Conservation (phyloP, 176 grass and related monocot species). For the Cymbopogon citratus region DNA sequence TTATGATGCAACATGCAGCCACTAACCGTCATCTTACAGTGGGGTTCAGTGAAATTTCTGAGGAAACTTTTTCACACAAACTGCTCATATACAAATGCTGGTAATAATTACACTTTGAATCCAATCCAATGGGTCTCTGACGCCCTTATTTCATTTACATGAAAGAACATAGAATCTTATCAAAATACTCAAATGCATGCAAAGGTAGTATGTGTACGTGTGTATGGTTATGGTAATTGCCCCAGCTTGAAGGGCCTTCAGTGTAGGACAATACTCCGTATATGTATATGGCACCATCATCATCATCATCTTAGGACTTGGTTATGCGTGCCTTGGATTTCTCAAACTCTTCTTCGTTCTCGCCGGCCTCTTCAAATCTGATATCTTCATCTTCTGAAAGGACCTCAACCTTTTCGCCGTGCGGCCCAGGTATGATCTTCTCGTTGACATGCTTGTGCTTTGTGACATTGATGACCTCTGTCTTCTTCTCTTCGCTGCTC, state of each 20-base stretch:
- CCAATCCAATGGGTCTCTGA: constrained; percentile 20
- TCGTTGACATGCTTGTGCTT: constrained; percentile 36
- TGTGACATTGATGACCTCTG: constrained; percentile 38
- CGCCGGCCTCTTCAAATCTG: constrained; percentile 20
- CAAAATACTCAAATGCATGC: constrained; percentile 24
- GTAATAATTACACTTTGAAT: constrained; percentile 20
- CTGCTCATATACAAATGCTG: constrained; percentile 10
- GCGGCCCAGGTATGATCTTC: constrained; percentile 39
- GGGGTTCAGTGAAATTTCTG: not conserved
- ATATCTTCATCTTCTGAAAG: constrained; percentile 48
- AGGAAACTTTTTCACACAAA: not conserved
- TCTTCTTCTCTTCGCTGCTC: constrained; percentile 11
- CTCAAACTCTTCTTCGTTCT: not conserved
- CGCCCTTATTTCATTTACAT: constrained; percentile 35
- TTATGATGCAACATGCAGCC: not conserved
- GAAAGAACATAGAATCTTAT: constrained; percentile 35
- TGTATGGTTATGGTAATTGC: not conserved
- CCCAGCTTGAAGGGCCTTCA: not conserved
- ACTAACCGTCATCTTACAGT: not conserved
- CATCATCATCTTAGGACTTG: constrained; percentile 19
- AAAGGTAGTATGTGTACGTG: not conserved
- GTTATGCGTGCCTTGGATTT: constrained; percentile 1
- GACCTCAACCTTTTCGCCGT: constrained; percentile 27
- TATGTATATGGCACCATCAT: not conserved
- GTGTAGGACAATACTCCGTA: not conserved